Base-by-base conservation (phyloP, 192 early-diverging fungal species). In the Dissophora ornata region DNA sequence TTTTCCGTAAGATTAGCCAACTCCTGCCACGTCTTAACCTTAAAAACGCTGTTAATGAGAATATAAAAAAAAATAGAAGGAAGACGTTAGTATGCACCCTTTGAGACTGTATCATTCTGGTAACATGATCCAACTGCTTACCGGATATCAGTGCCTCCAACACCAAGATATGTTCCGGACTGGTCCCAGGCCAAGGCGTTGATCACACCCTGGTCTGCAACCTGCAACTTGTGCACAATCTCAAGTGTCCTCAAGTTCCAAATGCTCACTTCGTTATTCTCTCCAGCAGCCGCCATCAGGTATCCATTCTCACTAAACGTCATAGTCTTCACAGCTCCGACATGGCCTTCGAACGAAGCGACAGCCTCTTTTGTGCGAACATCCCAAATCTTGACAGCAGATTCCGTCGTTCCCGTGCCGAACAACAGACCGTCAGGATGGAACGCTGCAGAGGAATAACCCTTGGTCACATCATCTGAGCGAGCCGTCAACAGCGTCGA, bases 241-340 rank as follows among this genome's bases (percentile, higher is more conserved):
- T 83, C 83, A 38, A 96, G 84, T 44, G 96, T 99, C 64, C 97
- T 87, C 55, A 99, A 84, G 84, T 99, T 96, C 97, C 97, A 99
- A 50, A 97, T 74, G 53, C 89, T 90, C 6, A 96, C 94, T 21
- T 89, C 61, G n/a, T 86, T 80, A 38, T 87, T 87, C 55, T 89
- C 86, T 0, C 89, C 84, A 25, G 84, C 84, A 19, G 96, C 91
- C 13, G 92, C 95, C 67, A 99, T 86, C 67, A 93, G 84, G 79
- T 97, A 98, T 36, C 97, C 97, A 79, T 97, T 97, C 59, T 97
- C 96, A 48, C 91, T 91, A 69, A 99, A 97, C 15, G 91, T 79
- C 69, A 99, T 77, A 21, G 90, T 86, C 44, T 83, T 88, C 63
- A 95, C 83, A 10, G 88, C 57, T 54, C 90, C 79, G 78, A 83